Evolutionary conservation across 306 rosid species (phyloP), one percentile per base, ranked within the genome.

Genomic region (Rosa chinensis): DNA sequence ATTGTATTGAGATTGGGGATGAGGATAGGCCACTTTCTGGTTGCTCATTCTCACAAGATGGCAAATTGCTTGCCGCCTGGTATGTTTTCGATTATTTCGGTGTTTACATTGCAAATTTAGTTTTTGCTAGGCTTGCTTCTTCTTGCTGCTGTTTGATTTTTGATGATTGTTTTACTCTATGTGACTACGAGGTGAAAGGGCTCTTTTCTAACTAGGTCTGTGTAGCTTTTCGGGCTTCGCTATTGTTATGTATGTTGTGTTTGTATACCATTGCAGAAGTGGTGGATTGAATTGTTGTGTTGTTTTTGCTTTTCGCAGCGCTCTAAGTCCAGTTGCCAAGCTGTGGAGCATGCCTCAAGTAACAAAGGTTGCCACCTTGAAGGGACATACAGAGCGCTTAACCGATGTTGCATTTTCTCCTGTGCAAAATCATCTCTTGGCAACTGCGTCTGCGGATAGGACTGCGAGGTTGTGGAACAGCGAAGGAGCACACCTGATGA

Each of bases 291-390:
- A 28, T 49, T 62, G 17, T 32, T 80, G 21, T 74, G 37, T 83
- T 80, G 85, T 74, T 87, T 28, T 84, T 80, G 13, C 48, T 85
- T 80, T 83, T 77, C 16, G 63, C 61, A 92, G 98, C 81, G 87
- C 99, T 78, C 77, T 93, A 48, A 93, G 89, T 74, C 97, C 94
- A 73, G 92, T 89, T 79, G 79, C 90, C 25, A 95, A 93, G 84
- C 66, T 95, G 82, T 91, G 99, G 98, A 90, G 88, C 89, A 95
- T 95, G 99, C 98, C 99, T 55, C 78, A 89, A 77, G 87, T 93
- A 56, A 80, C 16, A 68, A 91, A 85, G 83, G 69, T 80, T 82
- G 84, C 90, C 78, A 86, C 90, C 75, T 81, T 95, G 55, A 95
- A 92, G 78, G 99, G 99, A 63, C 99, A 95, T 83, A 87, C 85